A percentile compares a stretch with the other conserved stretches of the same genome.
Evolutionary conservation across 176 grass and related monocot genomes (phyloP).

Genomic region (Rhynchospora pubera): DNA sequence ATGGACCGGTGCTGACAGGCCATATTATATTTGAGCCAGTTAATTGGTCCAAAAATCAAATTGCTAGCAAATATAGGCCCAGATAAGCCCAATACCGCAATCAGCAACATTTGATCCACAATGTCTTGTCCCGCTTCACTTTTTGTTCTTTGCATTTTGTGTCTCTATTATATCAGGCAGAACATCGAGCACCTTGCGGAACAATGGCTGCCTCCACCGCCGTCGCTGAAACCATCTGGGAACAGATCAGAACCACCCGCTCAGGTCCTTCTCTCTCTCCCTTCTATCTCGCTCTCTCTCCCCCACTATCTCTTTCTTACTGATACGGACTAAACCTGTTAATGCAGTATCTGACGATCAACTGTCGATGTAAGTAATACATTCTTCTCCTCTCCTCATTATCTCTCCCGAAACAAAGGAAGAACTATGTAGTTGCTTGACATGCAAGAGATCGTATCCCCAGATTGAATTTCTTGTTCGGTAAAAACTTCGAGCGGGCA

Average conservation of each 20-base stretch:
- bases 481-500: slow-evolving; percentile 86
- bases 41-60: too few relatives aligned
- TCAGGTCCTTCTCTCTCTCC: slow-evolving; percentile 32
- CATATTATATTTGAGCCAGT: too few relatives aligned
- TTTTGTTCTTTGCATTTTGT: neutral
- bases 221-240: slow-evolving; percentile 52
- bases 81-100: too few relatives aligned
- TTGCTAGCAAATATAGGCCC: too few relatives aligned
- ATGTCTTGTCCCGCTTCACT: neutral
- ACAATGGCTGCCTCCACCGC: slow-evolving; percentile 27
- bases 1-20: too few relatives aligned
- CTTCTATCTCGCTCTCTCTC: too few relatives aligned
- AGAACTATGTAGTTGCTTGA: neutral
- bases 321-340: neutral
- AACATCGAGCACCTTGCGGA: slow-evolving; percentile 33
- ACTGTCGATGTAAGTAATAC: slow-evolving; percentile 49
- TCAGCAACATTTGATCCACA: too few relatives aligned
- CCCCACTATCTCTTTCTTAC: neutral
- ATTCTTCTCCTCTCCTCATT: neutral
- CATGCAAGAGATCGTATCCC: slow-evolving; percentile 5
- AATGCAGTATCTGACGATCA: slow-evolving; percentile 57
- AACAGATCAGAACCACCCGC: slow-evolving; percentile 52
- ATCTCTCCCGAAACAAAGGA: neutral
- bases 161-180: slow-evolving; percentile 15
- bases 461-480: slow-evolving; percentile 80